Conservation (phyloP, 495 filamentous ascomycete genomes). For the Hypomontagnella monticulosa region DNA sequence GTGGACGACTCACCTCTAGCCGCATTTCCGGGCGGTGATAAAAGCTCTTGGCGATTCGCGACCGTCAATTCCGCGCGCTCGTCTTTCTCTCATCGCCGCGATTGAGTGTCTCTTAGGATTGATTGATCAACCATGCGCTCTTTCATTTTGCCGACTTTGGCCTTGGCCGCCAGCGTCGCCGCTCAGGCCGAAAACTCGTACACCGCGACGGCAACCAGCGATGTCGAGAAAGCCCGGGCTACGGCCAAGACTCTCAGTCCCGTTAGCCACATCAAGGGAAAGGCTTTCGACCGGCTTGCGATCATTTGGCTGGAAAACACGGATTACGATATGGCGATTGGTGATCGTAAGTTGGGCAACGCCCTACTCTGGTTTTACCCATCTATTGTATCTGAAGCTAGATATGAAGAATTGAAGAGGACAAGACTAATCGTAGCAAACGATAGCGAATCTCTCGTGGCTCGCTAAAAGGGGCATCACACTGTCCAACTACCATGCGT, state of each 20-base stretch:
- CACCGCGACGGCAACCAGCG: slow-evolving; percentile 43
- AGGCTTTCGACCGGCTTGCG: slow-evolving; percentile 72
- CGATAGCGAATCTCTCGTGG: slow-evolving; percentile 51
- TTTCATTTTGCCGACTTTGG: slow-evolving; percentile 20
- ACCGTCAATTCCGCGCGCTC: not conserved
- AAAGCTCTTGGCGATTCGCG: not conserved
- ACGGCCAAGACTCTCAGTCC: slow-evolving; percentile 58
- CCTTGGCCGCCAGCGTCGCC: slow-evolving; percentile 30
- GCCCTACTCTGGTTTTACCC: not conserved
- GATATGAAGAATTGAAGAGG: not conserved
- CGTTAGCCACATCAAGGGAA: slow-evolving; percentile 67
- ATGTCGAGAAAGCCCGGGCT: slow-evolving; percentile 46
- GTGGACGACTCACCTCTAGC: not conserved
- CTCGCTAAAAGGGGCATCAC: slow-evolving; percentile 70
- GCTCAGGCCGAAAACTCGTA: slow-evolving; percentile 42
- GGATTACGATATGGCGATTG: slow-evolving; percentile 58
- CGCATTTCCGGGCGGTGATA: not conserved
- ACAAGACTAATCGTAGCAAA: slow-evolving; percentile 7
- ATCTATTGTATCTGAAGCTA: not conserved
- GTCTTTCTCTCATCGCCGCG: not conserved
- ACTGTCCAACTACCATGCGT: slow-evolving; percentile 69
- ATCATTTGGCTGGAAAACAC: slow-evolving; percentile 81
- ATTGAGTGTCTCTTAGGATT: not conserved
- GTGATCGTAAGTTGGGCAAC: slow-evolving; percentile 43
- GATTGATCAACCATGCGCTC: slow-evolving; percentile 31